phyloP scores from a whole-genome alignment of 2,329 filamentous ascomycete genomes.

The Fusarium clavum region DNA sequence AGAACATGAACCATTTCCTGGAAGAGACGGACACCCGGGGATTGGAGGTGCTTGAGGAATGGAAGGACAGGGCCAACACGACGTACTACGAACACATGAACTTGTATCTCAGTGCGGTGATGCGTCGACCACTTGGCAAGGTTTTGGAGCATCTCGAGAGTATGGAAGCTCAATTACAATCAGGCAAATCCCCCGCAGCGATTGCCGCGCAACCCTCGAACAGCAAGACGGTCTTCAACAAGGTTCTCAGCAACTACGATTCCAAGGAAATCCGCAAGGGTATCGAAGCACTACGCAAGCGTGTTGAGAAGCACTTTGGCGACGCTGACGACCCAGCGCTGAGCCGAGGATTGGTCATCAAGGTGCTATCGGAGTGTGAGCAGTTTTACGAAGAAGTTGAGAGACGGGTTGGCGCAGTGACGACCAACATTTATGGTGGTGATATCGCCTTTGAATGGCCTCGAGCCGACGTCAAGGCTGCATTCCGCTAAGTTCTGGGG shows the following conservation, averaged over 20 bases:
- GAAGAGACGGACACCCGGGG: conserved; percentile 86
- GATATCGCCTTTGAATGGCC: conserved; percentile 75
- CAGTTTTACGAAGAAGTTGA: conserved; percentile 72
- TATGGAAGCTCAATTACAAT: conserved; percentile 77
- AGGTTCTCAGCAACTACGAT: conserved; percentile 84
- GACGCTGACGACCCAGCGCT: conserved; percentile 81
- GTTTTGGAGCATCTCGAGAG: conserved; percentile 92
- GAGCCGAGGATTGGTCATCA: conserved; percentile 67
- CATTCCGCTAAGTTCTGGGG: conserved; percentile 57
- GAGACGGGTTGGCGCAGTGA: conserved; percentile 68
- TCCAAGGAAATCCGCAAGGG: conserved; percentile 87
- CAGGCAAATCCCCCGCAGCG: conserved; percentile 68
- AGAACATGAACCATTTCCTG: conserved; percentile 98
- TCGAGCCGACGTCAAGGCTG: conserved; percentile 69
- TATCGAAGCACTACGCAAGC: conserved; percentile 88
- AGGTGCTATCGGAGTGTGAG: conserved; percentile 71
- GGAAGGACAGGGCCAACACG: conserved; percentile 80
- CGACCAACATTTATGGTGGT: conserved; percentile 72
- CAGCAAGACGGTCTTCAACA: conserved; percentile 85
- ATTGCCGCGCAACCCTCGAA: conserved; percentile 87
- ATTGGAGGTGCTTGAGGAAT: conserved; percentile 82
- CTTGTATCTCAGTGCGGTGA: conserved; percentile 87
- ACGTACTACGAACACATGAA: conserved; percentile 90
- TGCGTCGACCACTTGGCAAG: conserved; percentile 89
- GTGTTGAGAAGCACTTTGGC: conserved; percentile 97